A percentile compares a stretch with the other conserved stretches of the same genome.
These are phyloP conservation scores for Camillea tinctor DNA, from an alignment of 2,329 filamentous ascomycete genomes.

Conservation along the genomic window DNA sequence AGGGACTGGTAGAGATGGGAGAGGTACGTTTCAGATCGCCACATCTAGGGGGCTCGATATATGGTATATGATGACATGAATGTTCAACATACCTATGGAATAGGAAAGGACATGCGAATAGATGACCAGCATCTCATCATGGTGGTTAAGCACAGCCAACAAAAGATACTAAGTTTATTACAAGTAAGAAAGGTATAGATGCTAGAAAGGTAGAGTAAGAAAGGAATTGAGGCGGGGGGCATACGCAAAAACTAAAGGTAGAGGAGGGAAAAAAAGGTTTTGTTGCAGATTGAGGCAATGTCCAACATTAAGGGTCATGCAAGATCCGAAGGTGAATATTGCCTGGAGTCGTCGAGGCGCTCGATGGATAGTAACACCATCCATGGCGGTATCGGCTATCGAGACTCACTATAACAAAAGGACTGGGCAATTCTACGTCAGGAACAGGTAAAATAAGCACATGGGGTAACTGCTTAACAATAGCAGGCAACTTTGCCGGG, in stretches of 20 bases:
- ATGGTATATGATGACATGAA: slow-evolving; percentile 20
- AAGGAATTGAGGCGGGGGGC: slow-evolving; percentile 18
- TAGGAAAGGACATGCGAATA: slow-evolving; percentile 25
- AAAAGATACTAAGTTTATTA: slow-evolving; percentile 27
- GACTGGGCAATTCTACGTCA: slow-evolving; percentile 14
- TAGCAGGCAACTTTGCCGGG: slow-evolving; percentile 1
- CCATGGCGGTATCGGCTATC: slow-evolving; percentile 18
- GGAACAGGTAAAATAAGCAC: neutral
- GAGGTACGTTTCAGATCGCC: slow-evolving; percentile 23
- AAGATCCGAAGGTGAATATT: slow-evolving; percentile 16
- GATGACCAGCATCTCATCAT: slow-evolving; percentile 36
- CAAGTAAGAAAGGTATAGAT: slow-evolving; percentile 22
- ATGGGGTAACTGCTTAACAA: slow-evolving; percentile 5
- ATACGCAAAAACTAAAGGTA: slow-evolving; percentile 19
- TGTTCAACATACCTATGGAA: slow-evolving; percentile 33
- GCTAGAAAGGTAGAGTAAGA: slow-evolving; percentile 22
- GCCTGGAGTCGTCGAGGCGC: slow-evolving; percentile 4
- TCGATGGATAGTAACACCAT: slow-evolving; percentile 8
- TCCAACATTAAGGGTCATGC: slow-evolving; percentile 21
- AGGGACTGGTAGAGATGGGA: slow-evolving; percentile 4
- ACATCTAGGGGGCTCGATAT: slow-evolving; percentile 17
- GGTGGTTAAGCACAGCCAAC: slow-evolving; percentile 27
- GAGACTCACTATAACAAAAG: slow-evolving; percentile 15
- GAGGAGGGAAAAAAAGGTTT: slow-evolving; percentile 13
- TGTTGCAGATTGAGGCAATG: slow-evolving; percentile 27